Conservation (phyloP, 139 green algal species). For the Micractinium conductrix region DNA sequence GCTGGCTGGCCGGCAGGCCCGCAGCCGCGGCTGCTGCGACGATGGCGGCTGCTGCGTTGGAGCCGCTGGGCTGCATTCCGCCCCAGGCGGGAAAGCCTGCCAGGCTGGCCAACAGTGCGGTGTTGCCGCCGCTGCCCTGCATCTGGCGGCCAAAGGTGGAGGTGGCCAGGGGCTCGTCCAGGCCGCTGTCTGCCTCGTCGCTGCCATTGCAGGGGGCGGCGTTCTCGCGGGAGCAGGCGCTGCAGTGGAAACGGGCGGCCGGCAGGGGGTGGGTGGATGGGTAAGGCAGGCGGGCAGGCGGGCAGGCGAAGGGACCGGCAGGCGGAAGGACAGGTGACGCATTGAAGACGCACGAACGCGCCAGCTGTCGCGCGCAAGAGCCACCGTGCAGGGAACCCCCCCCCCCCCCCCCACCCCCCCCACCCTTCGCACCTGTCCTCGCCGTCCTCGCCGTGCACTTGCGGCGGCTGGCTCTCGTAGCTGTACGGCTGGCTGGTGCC, state of each 20-base stretch:
- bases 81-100: not conserved
- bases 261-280: not conserved
- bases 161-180: slow-evolving; percentile 16
- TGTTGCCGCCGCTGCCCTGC: not conserved
- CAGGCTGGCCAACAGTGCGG: slow-evolving; percentile 17
- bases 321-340: not conserved
- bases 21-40: not conserved
- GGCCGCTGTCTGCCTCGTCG: slow-evolving; percentile 3
- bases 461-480: not conserved
- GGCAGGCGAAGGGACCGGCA: not conserved
- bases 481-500: slow-evolving; percentile 48
- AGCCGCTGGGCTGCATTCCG: not conserved
- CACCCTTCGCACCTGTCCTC: slow-evolving; percentile 41
- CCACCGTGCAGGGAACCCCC: not conserved
- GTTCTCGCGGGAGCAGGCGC: slow-evolving; percentile 50
- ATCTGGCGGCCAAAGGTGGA: slow-evolving; percentile 23
- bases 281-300: not conserved
- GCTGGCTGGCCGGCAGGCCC: not conserved
- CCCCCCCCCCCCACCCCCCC: not conserved
- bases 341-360: not conserved
- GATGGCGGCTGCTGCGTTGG: not conserved
- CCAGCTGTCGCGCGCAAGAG: not conserved
- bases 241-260: not conserved
- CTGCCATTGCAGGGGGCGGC: not conserved
- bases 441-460: slow-evolving; percentile 49